Evolutionary conservation across 2,329 filamentous ascomycete species (phyloP).

Genomic region (Seiridium unicorne): DNA sequence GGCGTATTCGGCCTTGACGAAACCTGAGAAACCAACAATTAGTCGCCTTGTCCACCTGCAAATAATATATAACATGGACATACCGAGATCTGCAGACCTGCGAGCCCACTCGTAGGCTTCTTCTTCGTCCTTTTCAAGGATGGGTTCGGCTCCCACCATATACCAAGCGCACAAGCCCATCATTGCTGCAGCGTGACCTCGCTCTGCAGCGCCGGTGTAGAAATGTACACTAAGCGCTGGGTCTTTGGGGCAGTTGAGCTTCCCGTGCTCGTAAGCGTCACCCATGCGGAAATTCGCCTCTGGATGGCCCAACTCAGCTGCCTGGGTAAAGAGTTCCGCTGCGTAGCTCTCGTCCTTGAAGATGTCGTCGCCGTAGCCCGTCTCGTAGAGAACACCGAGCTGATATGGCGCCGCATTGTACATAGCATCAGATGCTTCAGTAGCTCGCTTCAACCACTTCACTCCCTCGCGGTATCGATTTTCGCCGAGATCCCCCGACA

Average conservation of each 20-base stretch:
- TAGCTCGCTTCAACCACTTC: constrained; percentile 93
- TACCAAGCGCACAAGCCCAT: constrained; percentile 99
- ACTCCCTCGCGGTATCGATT: constrained; percentile 87
- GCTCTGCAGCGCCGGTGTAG: constrained; percentile 88
- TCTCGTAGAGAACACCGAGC: constrained; percentile 83
- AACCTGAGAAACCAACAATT: constrained; percentile 42
- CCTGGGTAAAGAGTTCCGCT: constrained; percentile 89
- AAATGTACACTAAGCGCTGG: constrained; percentile 95
- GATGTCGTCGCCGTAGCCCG: constrained; percentile 89
- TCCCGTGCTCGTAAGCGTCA: constrained; percentile 95
- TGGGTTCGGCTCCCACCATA: constrained; percentile 87
- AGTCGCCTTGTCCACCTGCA: not conserved
- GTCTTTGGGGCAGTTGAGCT: constrained; percentile 82
- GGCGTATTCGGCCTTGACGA: constrained; percentile 81
- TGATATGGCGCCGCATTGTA: constrained; percentile 94
- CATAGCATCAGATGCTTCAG: constrained; percentile 84
- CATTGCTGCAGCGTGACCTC: constrained; percentile 83
- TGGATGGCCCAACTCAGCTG: constrained; percentile 85
- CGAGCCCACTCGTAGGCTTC: constrained; percentile 97
- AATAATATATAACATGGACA: constrained; percentile 28
- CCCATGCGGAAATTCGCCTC: constrained; percentile 87
- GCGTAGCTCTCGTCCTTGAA: constrained; percentile 90
- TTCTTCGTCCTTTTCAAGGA: constrained; percentile 90
- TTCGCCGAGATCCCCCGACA: constrained; percentile 84
- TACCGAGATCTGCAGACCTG: constrained; percentile 82